Conservation (phyloP, 2,329 filamentous ascomycete species). For the Dactylellina drechsleri region DNA sequence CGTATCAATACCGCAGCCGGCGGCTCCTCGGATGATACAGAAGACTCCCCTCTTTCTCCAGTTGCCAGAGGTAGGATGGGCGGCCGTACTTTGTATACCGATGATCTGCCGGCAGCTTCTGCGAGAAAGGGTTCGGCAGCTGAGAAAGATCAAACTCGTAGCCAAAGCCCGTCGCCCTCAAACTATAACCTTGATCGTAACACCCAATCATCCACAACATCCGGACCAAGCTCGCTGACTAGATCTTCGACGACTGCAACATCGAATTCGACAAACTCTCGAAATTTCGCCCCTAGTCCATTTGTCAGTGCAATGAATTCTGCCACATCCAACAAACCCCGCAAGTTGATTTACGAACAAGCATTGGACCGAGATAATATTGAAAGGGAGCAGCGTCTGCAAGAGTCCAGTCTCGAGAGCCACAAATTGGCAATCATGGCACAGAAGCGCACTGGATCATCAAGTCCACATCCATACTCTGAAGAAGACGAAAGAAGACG, state of each 20-base stretch:
- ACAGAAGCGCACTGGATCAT: constrained; percentile 37
- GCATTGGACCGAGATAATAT: constrained; percentile 55
- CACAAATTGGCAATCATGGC: constrained; percentile 48
- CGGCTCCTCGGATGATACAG: constrained; percentile 43
- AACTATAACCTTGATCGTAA: constrained; percentile 80
- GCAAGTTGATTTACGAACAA: constrained; percentile 58
- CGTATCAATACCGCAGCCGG: constrained; percentile 57
- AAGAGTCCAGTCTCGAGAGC: constrained; percentile 33
- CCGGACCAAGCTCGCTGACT: constrained; percentile 73
- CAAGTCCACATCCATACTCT: constrained; percentile 48
- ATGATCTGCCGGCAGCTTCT: constrained; percentile 74
- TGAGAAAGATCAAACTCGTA: constrained; percentile 61
- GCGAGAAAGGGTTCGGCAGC: constrained; percentile 64
- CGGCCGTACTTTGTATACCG: constrained; percentile 80
- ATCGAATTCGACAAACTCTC: constrained; percentile 65
- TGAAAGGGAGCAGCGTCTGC: constrained; percentile 38
- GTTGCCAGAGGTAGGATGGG: constrained; percentile 66
- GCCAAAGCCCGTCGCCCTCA: constrained; percentile 64
- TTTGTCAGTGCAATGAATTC: constrained; percentile 33
- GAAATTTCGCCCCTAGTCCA: constrained; percentile 26
- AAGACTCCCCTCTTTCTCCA: constrained; percentile 56
- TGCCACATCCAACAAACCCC: constrained; percentile 55
- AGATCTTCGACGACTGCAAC: constrained; percentile 88
- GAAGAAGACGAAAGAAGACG: constrained; percentile 49
- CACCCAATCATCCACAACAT: constrained; percentile 84